Evolutionary conservation across 2,329 filamentous ascomycete genomes (phyloP).

Genomic region (Emergomyces orientalis): DNA sequence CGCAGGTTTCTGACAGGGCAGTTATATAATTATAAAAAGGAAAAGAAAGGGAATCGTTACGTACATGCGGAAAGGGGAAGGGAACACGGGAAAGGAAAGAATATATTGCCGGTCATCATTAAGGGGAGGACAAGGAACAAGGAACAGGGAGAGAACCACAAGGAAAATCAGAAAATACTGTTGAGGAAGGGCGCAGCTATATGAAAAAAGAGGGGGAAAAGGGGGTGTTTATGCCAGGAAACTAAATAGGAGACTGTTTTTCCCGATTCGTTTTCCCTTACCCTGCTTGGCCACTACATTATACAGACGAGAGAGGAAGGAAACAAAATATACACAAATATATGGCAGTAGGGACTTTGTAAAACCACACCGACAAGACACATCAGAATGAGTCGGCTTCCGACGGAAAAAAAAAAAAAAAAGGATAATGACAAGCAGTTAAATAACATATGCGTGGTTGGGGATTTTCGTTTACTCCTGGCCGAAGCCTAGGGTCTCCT

Average conservation of each 20-base stretch:
- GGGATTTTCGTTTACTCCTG: conserved; percentile 57
- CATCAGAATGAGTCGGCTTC: background rate
- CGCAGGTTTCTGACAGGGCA: background rate
- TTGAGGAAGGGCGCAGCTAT: background rate
- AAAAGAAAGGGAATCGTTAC: conserved; percentile 5
- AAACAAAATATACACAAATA: conserved; percentile 5
- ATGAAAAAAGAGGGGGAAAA: background rate
- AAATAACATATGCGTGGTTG: background rate
- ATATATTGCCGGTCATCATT: background rate
- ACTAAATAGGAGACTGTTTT: background rate
- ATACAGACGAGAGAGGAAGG: background rate
- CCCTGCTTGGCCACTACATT: conserved; percentile 1
- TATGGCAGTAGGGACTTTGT: background rate
- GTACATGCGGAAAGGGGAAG: background rate
- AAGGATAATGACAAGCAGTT: background rate
- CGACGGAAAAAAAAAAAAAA: background rate
- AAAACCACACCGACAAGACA: background rate
- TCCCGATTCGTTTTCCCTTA: background rate
- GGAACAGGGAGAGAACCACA: background rate
- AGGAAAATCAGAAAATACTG: background rate
- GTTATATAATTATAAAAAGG: background rate
- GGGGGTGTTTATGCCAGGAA: background rate
- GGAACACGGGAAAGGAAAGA: background rate
- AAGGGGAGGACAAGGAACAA: background rate
- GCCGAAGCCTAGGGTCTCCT: conserved; percentile 97